Evolutionary conservation across 2,329 filamentous ascomycete species (phyloP).

Genomic region (Fusarium sp.): DNA sequence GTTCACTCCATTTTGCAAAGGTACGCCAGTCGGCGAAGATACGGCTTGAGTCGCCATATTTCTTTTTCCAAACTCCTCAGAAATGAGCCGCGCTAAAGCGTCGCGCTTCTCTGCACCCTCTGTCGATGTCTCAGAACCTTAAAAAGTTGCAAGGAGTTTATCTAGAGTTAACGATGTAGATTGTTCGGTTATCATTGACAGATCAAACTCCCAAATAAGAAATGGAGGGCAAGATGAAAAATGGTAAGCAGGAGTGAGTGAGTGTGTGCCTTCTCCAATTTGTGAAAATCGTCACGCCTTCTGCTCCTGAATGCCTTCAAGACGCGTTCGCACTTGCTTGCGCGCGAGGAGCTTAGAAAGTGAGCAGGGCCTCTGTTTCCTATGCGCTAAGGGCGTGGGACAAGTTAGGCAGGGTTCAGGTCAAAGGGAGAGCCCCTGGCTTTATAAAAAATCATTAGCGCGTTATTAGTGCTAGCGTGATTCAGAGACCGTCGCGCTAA

Average conservation of each 20-base stretch:
- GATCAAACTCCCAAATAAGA: background rate
- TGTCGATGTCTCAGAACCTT: background rate
- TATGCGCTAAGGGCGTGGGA: slow-evolving; percentile 4
- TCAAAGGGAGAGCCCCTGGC: background rate
- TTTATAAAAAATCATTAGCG: slow-evolving; percentile 23
- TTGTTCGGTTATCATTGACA: slow-evolving; percentile 2
- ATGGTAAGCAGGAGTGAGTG: background rate
- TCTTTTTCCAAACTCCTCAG: background rate
- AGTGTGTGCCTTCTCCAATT: background rate
- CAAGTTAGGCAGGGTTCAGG: background rate
- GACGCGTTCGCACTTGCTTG: slow-evolving; percentile 26
- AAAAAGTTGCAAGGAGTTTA: slow-evolving; percentile 15
- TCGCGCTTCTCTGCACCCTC: slow-evolving; percentile 10
- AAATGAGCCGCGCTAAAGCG: slow-evolving; percentile 1
- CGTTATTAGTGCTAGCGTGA: slow-evolving; percentile 10
- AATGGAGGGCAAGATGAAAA: background rate
- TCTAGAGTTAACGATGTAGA: background rate
- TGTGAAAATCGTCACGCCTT: background rate
- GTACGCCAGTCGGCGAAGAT: background rate
- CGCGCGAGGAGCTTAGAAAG: slow-evolving; percentile 1
- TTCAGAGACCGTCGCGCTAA: too few relatives aligned
- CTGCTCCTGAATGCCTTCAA: background rate
- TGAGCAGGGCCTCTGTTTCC: background rate
- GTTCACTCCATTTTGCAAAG: slow-evolving; percentile 11
- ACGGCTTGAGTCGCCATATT: slow-evolving; percentile 23